phyloP scores from a whole-genome alignment of 345 rosid genomes.

The Firmiana major region DNA sequence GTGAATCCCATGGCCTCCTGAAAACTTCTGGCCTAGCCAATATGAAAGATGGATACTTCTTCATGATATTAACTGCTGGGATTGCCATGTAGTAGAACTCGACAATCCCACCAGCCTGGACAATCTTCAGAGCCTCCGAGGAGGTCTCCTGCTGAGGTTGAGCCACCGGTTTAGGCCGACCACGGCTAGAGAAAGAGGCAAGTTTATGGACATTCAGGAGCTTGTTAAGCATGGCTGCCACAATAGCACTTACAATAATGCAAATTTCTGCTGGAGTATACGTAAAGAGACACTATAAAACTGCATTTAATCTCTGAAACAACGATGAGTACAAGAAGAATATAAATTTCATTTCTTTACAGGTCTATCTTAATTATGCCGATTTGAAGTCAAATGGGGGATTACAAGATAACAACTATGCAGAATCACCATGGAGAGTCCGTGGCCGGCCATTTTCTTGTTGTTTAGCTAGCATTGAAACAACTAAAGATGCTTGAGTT shows the following conservation, averaged over 20 bases:
- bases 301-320: neutral
- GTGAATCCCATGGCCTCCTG: slow-evolving; percentile 40
- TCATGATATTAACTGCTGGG: slow-evolving; percentile 39
- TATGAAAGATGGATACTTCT: slow-evolving; percentile 35
- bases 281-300: neutral
- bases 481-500: neutral
- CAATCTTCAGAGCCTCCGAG: slow-evolving; percentile 31
- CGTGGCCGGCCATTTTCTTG: neutral
- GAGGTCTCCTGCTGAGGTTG: neutral
- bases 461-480: neutral
- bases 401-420: neutral
- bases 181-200: neutral
- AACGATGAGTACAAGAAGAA: slow-evolving; percentile 20
- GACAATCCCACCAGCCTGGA: slow-evolving; percentile 33
- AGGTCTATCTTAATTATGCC: neutral
- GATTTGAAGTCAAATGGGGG: neutral
- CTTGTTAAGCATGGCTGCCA: slow-evolving; percentile 28
- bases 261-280: neutral
- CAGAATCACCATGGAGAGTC: neutral
- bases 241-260: neutral
- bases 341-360: neutral
- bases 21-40: slow-evolving; percentile 50
- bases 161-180: neutral
- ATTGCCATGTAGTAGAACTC: slow-evolving; percentile 39
- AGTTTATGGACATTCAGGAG: slow-evolving; percentile 16